These are phyloP conservation scores for Tulasnella sp. DNA, from an alignment of 768 basidiomycete species.

Conservation along the genomic window DNA sequence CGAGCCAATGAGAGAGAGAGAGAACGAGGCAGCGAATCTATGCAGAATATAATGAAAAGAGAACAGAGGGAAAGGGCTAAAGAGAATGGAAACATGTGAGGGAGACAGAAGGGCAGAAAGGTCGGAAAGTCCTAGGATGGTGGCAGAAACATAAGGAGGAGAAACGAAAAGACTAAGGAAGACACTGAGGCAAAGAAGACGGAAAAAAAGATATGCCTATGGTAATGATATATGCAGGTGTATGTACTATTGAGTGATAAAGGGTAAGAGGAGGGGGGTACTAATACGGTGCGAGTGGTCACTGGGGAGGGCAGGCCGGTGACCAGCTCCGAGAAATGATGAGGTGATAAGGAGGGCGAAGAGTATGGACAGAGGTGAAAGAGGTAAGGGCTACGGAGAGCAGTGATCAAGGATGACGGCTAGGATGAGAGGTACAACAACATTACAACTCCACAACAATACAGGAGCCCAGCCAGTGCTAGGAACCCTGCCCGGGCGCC, in stretches of 20 bases:
- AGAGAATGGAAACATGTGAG: neutral
- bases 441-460: neutral
- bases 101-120: neutral
- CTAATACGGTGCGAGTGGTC: neutral
- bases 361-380: neutral
- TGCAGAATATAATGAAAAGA: neutral
- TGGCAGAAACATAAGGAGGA: neutral
- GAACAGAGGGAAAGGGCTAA: neutral
- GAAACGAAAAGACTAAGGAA: neutral
- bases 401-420: neutral
- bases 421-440: slow-evolving; percentile 14
- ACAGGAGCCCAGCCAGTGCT: neutral
- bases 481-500: slow-evolving; percentile 4
- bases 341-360: neutral
- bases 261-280: neutral
- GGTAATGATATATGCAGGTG: slow-evolving; percentile 2
- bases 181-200: neutral
- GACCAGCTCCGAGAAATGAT: neutral
- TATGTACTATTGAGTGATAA: neutral
- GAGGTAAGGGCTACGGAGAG: neutral
- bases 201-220: neutral
- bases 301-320: neutral
- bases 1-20: neutral
- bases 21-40: neutral
- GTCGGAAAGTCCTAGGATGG: neutral